These are phyloP conservation scores for Corylus avellana DNA, from an alignment of 306 rosid species.

Conservation along the genomic window DNA sequence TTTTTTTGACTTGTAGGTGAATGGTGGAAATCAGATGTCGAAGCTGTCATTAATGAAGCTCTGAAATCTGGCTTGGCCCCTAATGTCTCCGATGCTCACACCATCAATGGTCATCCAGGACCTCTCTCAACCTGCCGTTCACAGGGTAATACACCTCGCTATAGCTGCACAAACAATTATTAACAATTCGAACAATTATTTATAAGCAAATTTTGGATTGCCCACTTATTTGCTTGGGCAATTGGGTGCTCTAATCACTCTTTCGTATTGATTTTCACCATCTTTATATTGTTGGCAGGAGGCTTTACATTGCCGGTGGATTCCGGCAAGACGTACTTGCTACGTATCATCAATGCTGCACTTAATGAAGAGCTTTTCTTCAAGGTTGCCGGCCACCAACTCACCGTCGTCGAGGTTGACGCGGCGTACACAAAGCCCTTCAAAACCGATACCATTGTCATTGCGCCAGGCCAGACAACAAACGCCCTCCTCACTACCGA, in stretches of 20 bases:
- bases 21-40: conserved; percentile 97
- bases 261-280: not conserved
- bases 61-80: conserved; percentile 75
- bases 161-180: not conserved
- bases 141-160: conserved; percentile 39
- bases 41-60: conserved; percentile 74
- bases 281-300: conserved; percentile 27
- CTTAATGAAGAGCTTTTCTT: conserved; percentile 84
- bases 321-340: conserved; percentile 55
- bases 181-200: too few relatives aligned
- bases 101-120: conserved; percentile 74
- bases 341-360: conserved; percentile 85
- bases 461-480: conserved; percentile 91
- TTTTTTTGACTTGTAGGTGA: conserved; percentile 56
- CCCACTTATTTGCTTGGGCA: too few relatives aligned
- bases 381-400: conserved; percentile 69
- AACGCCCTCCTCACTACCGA: conserved; percentile 61
- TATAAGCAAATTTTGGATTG: too few relatives aligned
- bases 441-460: conserved; percentile 57
- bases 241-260: too few relatives aligned
- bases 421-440: conserved; percentile 82
- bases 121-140: conserved; percentile 48
- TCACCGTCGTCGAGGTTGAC: conserved; percentile 81
- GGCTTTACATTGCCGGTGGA: conserved; percentile 55
- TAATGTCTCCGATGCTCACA: conserved; percentile 88